These are phyloP conservation scores for Helianthus tuberosus DNA, from an alignment of 129 eudicot species.

Conservation along the genomic window DNA sequence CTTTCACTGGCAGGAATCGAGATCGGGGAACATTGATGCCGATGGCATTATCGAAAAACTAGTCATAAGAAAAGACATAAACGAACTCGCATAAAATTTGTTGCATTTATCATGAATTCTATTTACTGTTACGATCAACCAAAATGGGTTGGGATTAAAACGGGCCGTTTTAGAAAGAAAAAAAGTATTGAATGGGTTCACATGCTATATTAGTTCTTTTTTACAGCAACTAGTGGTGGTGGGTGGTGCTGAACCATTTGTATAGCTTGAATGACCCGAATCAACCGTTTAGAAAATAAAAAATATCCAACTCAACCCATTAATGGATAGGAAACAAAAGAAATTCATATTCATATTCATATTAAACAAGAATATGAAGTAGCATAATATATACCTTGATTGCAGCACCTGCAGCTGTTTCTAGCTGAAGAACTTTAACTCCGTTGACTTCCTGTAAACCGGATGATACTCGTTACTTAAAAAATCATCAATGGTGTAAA, in stretches of 20 bases:
- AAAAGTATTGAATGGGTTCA: too few relatives aligned
- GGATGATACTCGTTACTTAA: neutral
- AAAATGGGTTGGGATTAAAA: neutral
- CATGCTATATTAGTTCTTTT: too few relatives aligned
- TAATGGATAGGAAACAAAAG: neutral
- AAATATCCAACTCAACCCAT: neutral
- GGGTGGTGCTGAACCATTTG: neutral
- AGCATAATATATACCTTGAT: conserved; percentile 66
- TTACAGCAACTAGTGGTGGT: too few relatives aligned
- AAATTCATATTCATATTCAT: neutral
- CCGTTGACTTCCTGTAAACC: conserved; percentile 86
- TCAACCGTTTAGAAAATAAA: neutral
- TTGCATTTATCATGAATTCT: neutral
- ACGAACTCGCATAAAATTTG: neutral
- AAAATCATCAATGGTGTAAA: too few relatives aligned
- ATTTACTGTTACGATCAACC: neutral
- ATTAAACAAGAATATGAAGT: neutral
- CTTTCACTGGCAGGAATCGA: conserved; percentile 97
- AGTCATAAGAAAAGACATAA: conserved; percentile 16
- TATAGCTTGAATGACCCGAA: neutral
- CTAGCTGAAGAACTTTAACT: conserved; percentile 95
- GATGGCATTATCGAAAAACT: conserved; percentile 93
- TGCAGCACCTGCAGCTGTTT: conserved; percentile 99
- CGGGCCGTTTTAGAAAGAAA: too few relatives aligned
- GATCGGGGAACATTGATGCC: conserved; percentile 93